These are phyloP conservation scores for Dipodascopsis uninucleata DNA, from an alignment of 805 yeast species.

Conservation along the genomic window DNA sequence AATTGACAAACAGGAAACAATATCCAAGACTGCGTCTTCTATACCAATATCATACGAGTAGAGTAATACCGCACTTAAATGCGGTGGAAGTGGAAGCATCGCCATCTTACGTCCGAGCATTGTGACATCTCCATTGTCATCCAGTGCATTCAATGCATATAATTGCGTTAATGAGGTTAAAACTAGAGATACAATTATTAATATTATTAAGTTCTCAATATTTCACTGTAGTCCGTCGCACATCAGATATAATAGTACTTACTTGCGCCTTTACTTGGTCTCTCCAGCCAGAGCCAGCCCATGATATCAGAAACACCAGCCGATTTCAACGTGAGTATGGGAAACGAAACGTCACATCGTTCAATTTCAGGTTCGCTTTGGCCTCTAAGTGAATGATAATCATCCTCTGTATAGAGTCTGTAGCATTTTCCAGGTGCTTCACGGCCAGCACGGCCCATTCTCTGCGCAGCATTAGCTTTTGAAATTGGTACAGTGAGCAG, in stretches of 20 bases:
- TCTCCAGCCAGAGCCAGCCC: constrained; percentile 89
- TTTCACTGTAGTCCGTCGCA: no score
- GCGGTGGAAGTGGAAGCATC: constrained; percentile 86
- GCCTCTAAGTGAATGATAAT: constrained; percentile 57
- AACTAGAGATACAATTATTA: not conserved
- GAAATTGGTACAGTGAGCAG: constrained; percentile 88
- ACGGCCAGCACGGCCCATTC: constrained; percentile 99
- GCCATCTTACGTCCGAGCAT: constrained; percentile 81
- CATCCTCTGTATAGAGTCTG: constrained; percentile 73
- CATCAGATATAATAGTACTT: not conserved
- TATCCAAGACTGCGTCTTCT: constrained; percentile 66
- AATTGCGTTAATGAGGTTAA: constrained; percentile 69
- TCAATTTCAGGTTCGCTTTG: constrained; percentile 93
- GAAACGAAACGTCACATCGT: constrained; percentile 79
- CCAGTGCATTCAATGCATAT: constrained; percentile 73
- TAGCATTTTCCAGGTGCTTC: constrained; percentile 88
- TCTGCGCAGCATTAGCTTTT: constrained; percentile 88
- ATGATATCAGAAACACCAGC: constrained; percentile 79
- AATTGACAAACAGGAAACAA: constrained; percentile 88
- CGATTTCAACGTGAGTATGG: constrained; percentile 77
- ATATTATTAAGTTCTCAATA: not conserved
- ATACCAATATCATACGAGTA: constrained; percentile 55
- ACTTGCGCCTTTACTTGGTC: constrained; percentile 73
- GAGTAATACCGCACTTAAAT: constrained; percentile 77
- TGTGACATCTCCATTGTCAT: constrained; percentile 73